Percentiles rank a stretch among this genome's conserved stretches.
Evolutionary conservation across 2,329 filamentous ascomycete species (phyloP).

Genomic region (Seiridium unicorne): DNA sequence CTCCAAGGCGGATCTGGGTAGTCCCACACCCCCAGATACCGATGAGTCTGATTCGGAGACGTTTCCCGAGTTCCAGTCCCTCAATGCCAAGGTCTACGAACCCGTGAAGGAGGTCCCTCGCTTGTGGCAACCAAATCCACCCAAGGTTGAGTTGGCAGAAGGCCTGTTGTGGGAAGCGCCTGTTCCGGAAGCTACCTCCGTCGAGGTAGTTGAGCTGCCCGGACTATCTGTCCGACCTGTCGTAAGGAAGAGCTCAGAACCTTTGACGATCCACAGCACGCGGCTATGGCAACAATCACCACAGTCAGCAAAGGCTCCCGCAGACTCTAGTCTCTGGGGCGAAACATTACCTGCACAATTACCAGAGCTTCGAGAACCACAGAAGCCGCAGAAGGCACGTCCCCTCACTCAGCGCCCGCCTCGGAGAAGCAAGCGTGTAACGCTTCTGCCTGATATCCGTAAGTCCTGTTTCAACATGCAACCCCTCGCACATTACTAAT

Average conservation of each 20-base stretch:
- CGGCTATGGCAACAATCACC: conserved; percentile 36
- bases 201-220: conserved; percentile 20
- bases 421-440: conserved; percentile 55
- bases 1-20: conserved; percentile 40
- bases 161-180: conserved; percentile 21
- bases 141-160: conserved; percentile 4
- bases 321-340: conserved; percentile 21
- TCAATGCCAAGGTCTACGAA: conserved; percentile 4
- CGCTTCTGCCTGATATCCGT: conserved; percentile 57
- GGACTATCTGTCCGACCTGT: conserved; percentile 32
- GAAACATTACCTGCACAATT: conserved; percentile 14
- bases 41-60: conserved; percentile 42
- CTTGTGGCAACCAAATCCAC: conserved; percentile 20
- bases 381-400: conserved; percentile 28
- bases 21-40: conserved; percentile 55
- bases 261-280: conserved; percentile 35
- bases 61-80: conserved; percentile 16
- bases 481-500: not conserved
- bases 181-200: conserved; percentile 2
- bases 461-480: not conserved
- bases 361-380: conserved; percentile 9
- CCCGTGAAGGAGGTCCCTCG: conserved; percentile 7
- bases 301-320: not conserved
- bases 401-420: conserved; percentile 52
- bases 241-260: conserved; percentile 28